Evolutionary conservation across 495 filamentous ascomycete species (phyloP), one percentile per base, ranked within the genome.

Genomic region (Hyaloscypha finlandica): DNA sequence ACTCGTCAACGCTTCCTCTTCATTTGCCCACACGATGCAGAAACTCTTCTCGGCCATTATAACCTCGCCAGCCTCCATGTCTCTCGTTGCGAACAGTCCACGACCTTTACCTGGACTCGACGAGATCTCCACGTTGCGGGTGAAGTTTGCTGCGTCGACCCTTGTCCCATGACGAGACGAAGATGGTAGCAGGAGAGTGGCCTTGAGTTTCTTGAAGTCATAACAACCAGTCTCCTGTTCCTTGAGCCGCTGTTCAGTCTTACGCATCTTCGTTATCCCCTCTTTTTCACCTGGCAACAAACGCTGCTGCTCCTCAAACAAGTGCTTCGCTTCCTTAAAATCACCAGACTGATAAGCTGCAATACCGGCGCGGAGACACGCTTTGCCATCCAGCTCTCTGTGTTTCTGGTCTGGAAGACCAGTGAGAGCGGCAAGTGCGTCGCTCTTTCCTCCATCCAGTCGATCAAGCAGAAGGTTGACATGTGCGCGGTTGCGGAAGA

Each of bases 21-120:
- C 63, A 14, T 32, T 33, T 79, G 35, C 78, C 74, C 25, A 75
- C 70, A 72, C 77, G 37, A 61, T 37, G 31, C 67, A 71, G 64
- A 87, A 85, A 1, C 83, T 80, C 64, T 86, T 87, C 66, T 87
- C 84, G 55, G 79, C 83, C n/a, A 86, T 63, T 1, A 87, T 70
- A 11, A 87, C 75, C 9, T 86, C 84, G 0, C 84, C 85, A 0
- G 77, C 77, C 58, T 78, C 74, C 55, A 88, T 79, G 11, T 67
- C 76, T 29, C 75, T 68, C n/a, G 81, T 84, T 0, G 81, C 79
- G 62, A 84, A 87, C 2, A 85, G 68, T 5, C 83, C 83, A 20
- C 78, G 74, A 9, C 84, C 67, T 11, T 55, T 61, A 33, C 67
- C 61, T 25, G 55, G 37, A 20, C 72, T 71, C 55, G 66, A 60